Evolutionary conservation across 805 yeast genomes (phyloP).

Genomic region (Candida insectorum): DNA sequence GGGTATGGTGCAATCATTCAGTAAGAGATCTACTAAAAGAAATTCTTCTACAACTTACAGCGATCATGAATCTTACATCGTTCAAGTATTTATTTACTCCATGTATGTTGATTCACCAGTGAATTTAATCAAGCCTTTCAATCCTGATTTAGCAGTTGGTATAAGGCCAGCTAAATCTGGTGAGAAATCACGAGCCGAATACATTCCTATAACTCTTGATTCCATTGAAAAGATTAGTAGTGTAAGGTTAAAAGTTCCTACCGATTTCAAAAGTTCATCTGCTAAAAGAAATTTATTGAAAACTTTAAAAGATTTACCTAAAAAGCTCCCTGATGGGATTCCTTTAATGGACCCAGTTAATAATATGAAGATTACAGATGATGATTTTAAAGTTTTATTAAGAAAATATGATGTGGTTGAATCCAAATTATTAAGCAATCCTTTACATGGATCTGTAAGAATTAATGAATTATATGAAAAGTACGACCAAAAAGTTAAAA

Average conservation of each 20-base stretch:
- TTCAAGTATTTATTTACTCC: conserved; percentile 75
- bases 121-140: conserved; percentile 71
- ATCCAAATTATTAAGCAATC: conserved; percentile 66
- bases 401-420: conserved; percentile 83
- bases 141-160: conserved; percentile 81
- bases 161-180: conserved; percentile 77
- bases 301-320: conserved; percentile 74
- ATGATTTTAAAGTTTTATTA: conserved; percentile 65
- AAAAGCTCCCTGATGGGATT: conserved; percentile 84
- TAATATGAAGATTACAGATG: conserved; percentile 88
- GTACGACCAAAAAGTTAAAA: conserved; percentile 61
- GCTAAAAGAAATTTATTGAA: conserved; percentile 63
- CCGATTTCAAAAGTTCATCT: conserved; percentile 54
- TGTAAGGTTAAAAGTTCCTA: conserved; percentile 78
- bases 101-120: conserved; percentile 84
- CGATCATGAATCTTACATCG: conserved; percentile 88
- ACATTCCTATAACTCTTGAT: conserved; percentile 79
- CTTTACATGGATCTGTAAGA: conserved; percentile 59
- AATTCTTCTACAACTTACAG: conserved; percentile 54
- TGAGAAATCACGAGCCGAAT: conserved; percentile 69
- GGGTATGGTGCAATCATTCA: conserved; percentile 82
- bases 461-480: conserved; percentile 60
- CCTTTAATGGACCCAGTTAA: conserved; percentile 89
- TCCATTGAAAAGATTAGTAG: conserved; percentile 76
- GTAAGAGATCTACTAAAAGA: conserved; percentile 66